Base-by-base conservation (phyloP, 805 yeast genomes). In the Zygosaccharomyces bisporus region DNA sequence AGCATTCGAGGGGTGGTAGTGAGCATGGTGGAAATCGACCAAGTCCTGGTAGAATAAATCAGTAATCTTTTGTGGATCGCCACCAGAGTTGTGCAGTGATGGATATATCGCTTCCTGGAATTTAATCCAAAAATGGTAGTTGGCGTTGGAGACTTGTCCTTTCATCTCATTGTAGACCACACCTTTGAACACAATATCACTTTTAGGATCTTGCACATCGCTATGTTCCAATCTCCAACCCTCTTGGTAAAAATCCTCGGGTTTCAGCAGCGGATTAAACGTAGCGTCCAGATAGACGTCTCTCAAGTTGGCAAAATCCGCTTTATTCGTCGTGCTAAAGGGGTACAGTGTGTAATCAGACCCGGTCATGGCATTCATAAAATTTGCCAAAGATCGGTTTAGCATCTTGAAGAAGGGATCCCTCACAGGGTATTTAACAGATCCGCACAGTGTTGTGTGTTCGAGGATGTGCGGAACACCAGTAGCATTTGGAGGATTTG, bases 281-380 rank as follows among this genome's bases (percentile, higher is more conserved):
- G 91, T 91, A 4, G 96, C 81, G 54, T 90, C 95, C 38, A 90
- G 70, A 61, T 93, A 93, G 5, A 93, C 95, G 47, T 80, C 83
- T 77, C 89, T 80, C 59, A 93, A 73, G 58, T 93, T 93, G 24
- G 75, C 74, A 63, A 76, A 93, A 62, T 93, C 99, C 43, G 77
- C 77, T 34, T 66, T 63, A 64, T 93, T 93, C 8, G 98, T 91
- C 2, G 99, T 93, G 21, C 98, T 86, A 71, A 93, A 93, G 4
- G 99, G 99, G 57, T 86, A 93, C 64, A 81, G 90, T 0, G 99
- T 93, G 60, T 89, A 90, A 66, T 93, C 98, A 55, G 86, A 90
- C 17, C 95, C 99, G 0, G 99, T 93, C 96, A 93, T 87, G 6
- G 99, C 99, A 63, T 93, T 93, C 99, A 93, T 93, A 66, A 89